Evolutionary conservation across 495 filamentous ascomycete genomes (phyloP).

Genomic region (Barbatosphaeria neglecta): DNA sequence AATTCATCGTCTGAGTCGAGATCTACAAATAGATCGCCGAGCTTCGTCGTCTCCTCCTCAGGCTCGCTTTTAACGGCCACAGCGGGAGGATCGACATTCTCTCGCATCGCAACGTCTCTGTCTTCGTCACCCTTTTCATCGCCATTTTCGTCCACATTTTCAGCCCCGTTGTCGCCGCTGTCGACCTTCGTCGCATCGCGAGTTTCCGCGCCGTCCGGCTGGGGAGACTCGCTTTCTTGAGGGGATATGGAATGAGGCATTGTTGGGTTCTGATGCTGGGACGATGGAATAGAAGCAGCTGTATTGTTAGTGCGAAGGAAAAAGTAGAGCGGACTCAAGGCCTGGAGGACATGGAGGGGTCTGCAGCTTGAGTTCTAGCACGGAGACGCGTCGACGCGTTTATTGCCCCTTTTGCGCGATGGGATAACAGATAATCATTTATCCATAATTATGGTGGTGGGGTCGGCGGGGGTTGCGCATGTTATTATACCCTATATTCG

Average conservation of each 20-base stretch:
- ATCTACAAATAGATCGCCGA: conserved; percentile 74
- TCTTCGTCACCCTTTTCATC: neutral
- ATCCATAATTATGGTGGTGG: too few species aligned
- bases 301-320: neutral
- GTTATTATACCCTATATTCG: too few species aligned
- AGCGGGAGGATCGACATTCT: neutral
- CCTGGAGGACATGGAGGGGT: too few species aligned
- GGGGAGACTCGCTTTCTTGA: neutral
- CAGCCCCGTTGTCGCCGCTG: neutral
- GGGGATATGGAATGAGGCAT: conserved; percentile 11
- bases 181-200: neutral
- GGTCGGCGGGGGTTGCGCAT: too few species aligned
- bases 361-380: neutral
- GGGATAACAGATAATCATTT: too few species aligned
- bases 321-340: neutral
- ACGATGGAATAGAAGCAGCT: neutral
- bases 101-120: neutral
- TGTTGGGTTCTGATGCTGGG: neutral
- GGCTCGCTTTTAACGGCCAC: neutral
- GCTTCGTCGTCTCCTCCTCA: conserved; percentile 35
- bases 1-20: conserved; percentile 73
- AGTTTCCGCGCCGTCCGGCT: neutral
- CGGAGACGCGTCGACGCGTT: neutral
- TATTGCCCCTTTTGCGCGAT: too few species aligned
- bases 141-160: neutral